phyloP scores from a whole-genome alignment of 768 basidiomycete genomes.

The Suillus variegatus region DNA sequence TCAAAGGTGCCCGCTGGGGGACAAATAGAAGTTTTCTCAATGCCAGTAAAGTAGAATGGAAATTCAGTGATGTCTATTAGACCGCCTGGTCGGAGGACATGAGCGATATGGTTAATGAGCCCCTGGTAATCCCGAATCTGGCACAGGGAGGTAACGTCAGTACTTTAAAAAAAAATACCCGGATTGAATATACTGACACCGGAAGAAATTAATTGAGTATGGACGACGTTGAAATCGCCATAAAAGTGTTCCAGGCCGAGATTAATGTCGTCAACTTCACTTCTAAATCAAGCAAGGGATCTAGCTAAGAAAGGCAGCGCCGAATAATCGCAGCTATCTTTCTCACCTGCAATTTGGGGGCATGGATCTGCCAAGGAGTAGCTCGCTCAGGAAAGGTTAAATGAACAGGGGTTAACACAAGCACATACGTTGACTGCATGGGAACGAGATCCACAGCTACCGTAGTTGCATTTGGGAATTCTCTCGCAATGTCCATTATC shows the following conservation, averaged over 20 bases:
- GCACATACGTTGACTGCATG: conserved; percentile 68
- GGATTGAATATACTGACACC: conserved; percentile 52
- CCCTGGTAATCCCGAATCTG: conserved; percentile 70
- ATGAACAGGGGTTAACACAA: conserved; percentile 12
- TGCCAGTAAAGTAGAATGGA: conserved; percentile 65
- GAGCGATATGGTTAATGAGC: conserved; percentile 66
- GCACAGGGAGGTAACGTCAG: conserved; percentile 16
- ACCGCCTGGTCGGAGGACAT: conserved; percentile 70
- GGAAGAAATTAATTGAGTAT: conserved; percentile 68
- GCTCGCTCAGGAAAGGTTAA: conserved; percentile 16
- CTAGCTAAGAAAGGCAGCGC: conserved; percentile 9
- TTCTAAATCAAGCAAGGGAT: conserved; percentile 43
- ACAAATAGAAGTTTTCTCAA: conserved; percentile 45
- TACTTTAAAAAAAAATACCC: conserved; percentile 7
- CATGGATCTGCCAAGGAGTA: conserved; percentile 48
- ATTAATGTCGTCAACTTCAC: conserved; percentile 84
- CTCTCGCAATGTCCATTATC: conserved; percentile 74
- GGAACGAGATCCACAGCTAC: conserved; percentile 82
- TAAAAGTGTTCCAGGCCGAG: conserved; percentile 83
- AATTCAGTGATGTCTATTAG: conserved; percentile 68
- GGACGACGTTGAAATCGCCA: conserved; percentile 75
- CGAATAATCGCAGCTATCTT: conserved; percentile 9
- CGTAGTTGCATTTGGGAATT: conserved; percentile 67
- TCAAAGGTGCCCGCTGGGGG: conserved; percentile 42
- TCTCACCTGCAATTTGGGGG: conserved; percentile 68